Conservation (phyloP, 257 asterid species). For the Jasminum sambac region DNA sequence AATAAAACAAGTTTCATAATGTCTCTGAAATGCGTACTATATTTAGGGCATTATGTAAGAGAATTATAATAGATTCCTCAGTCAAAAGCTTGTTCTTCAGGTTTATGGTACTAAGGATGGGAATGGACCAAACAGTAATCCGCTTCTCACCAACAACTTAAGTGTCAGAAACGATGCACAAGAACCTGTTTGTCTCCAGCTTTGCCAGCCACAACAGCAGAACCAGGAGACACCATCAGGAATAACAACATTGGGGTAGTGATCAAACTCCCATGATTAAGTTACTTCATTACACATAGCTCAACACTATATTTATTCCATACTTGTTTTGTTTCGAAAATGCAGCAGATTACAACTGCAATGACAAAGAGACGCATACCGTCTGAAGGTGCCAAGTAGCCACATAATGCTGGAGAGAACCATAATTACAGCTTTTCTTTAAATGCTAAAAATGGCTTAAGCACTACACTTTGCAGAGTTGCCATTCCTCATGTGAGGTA, state of each 20-base stretch:
- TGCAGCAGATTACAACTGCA: constrained; percentile 46
- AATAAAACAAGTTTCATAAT: constrained; percentile 10
- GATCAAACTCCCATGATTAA: constrained; percentile 6
- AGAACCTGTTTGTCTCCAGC: constrained; percentile 65
- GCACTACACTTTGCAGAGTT: constrained; percentile 13
- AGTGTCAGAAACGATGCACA: constrained; percentile 52
- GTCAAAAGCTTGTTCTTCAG: constrained; percentile 31
- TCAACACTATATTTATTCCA: constrained; percentile 17
- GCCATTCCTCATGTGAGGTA: constrained; percentile 24
- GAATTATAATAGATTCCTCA: constrained; percentile 11
- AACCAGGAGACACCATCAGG: constrained; percentile 35
- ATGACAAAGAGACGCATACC: constrained; percentile 26
- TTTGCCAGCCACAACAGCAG: constrained; percentile 71
- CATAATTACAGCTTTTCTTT: constrained; percentile 17
- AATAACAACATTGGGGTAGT: constrained; percentile 52
- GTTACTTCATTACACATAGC: constrained; percentile 3
- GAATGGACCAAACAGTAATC: constrained; percentile 41
- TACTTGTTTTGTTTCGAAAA: constrained; percentile 22
- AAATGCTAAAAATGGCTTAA: constrained; percentile 21
- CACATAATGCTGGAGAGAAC: constrained; percentile 21
- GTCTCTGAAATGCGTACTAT: constrained; percentile 4
- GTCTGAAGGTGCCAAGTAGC: constrained; percentile 23
- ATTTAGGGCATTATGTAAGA: constrained; percentile 4
- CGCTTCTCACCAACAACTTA: constrained; percentile 35
- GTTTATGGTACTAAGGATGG: constrained; percentile 49